Percentiles rank a stretch among this genome's conserved stretches.
Evolutionary conservation across 371 early-diverging fungal species (phyloP).

Genomic region (Batrachochytrium dendrobatidis): DNA sequence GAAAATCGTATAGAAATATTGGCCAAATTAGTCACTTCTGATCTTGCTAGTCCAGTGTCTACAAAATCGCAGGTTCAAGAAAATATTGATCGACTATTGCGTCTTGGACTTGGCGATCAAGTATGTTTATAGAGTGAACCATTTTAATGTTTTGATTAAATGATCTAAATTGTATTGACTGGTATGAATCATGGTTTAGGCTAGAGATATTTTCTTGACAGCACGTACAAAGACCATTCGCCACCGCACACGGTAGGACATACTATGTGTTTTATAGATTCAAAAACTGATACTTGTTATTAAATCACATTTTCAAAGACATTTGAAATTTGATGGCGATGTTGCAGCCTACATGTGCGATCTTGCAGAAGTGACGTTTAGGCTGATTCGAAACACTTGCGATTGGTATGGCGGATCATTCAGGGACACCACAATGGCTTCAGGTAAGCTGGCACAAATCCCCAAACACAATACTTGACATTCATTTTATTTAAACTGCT

Average conservation of each 20-base stretch:
- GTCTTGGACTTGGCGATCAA: constrained; percentile 70
- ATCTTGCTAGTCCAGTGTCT: constrained; percentile 69
- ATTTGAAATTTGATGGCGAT: constrained; percentile 80
- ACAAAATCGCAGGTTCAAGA: constrained; percentile 70
- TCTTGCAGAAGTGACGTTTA: constrained; percentile 77
- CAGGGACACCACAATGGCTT: constrained; percentile 78
- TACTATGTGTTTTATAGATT: background rate
- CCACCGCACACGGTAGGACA: constrained; percentile 56
- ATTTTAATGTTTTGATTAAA: no score
- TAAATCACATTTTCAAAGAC: constrained; percentile 36
- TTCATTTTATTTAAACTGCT: no score
- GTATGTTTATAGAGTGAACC: constrained; percentile 28
- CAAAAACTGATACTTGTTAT: background rate
- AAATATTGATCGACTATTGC: constrained; percentile 71
- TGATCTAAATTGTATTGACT: background rate
- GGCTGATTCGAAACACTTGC: constrained; percentile 83
- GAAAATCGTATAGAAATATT: constrained; percentile 60
- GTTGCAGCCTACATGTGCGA: constrained; percentile 75
- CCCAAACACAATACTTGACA: no score
- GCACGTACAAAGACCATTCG: constrained; percentile 70
- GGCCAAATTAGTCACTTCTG: constrained; percentile 57
- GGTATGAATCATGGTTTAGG: constrained; percentile 48
- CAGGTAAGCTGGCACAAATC: constrained; percentile 35
- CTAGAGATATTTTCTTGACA: constrained; percentile 67
- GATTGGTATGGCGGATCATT: constrained; percentile 90